These are phyloP conservation scores for Microdochium bolleyi DNA, from an alignment of 2,329 filamentous ascomycete species.

Conservation along the genomic window DNA sequence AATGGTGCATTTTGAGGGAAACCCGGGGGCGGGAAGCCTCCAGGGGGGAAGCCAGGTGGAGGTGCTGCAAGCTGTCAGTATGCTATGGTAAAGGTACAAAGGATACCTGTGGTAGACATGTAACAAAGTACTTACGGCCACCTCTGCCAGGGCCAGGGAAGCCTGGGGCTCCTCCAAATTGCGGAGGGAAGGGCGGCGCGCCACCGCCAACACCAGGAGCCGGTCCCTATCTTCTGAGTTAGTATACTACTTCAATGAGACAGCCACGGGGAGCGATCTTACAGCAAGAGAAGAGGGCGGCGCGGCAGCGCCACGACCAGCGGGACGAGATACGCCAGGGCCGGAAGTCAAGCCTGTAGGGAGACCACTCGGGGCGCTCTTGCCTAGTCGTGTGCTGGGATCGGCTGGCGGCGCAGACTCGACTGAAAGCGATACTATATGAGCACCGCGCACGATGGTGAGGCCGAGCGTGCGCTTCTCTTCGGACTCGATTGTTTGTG, in stretches of 20 bases:
- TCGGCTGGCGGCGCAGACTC: slow-evolving; percentile 94
- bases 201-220: slow-evolving; percentile 78
- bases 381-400: slow-evolving; percentile 80
- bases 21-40: slow-evolving; percentile 36
- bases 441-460: slow-evolving; percentile 87
- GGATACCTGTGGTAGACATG: background rate
- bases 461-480: slow-evolving; percentile 97
- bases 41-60: slow-evolving; percentile 41
- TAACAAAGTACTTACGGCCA: background rate
- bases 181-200: slow-evolving; percentile 52
- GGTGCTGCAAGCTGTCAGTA: slow-evolving; percentile 29
- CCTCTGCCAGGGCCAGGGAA: slow-evolving; percentile 7
- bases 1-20: slow-evolving; percentile 35
- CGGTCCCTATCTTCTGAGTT: slow-evolving; percentile 48
- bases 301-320: slow-evolving; percentile 65
- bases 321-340: slow-evolving; percentile 83
- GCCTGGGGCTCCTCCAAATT: slow-evolving; percentile 36
- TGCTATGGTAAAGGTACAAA: background rate
- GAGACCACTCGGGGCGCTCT: slow-evolving; percentile 60
- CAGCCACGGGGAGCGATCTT: slow-evolving; percentile 17
- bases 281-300: slow-evolving; percentile 72
- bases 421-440: slow-evolving; percentile 90
- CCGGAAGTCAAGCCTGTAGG: slow-evolving; percentile 70
- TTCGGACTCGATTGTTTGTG: slow-evolving; percentile 75
- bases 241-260: slow-evolving; percentile 6